Base-by-base conservation (phyloP, 2,329 filamentous ascomycete species). In the Thermoascus crustaceus region DNA sequence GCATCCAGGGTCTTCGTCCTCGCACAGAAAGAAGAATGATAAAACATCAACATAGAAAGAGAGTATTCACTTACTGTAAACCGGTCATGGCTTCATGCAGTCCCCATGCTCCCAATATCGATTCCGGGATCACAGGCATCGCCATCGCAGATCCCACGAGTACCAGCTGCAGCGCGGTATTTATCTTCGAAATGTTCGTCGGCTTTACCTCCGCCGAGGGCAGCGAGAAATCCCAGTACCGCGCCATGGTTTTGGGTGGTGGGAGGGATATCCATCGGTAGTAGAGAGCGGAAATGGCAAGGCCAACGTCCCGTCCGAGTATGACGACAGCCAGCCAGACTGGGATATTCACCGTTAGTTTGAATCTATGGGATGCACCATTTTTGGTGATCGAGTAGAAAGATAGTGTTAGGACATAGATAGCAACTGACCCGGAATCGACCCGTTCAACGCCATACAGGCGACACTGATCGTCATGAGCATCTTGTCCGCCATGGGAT, bases 161-260 rank as follows among this genome's bases (percentile, higher is more conserved):
- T 4, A 80, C 78, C 13, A 98, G 68, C 59, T 98, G 91, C 48
- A 96, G 65, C 27, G 93, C 87, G 0, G 91, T 98, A 63, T 98
- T 98, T 61, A 87, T 80, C 67, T 69, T 68, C 3, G 62, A 67
- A 23, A 69, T 61, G 21, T 54, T 52, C 1, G 65, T 67, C 1
- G 63, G 61, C 42, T 60, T 64, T 6, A 67, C 63, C 42, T 67
- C 63, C 3, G 64, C 64, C 7, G 61, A 65, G 7, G 67, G 91
- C 9, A 98, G 73, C 3, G 84, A 89, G 56, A 98, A 96, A 63
- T 98, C 91, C 91, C 91, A 98, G 63, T 96, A 98, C 11, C 91
- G 72, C 11, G 75, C 66, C 61, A 95, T 85, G 0, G 91, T 96
- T 65, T 96, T 96, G 2, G 91, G 91, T 0, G 85, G 80, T 0